Evolutionary conservation across 75 land plant genomes (phyloP).

Genomic region (Selaginella tamariscina): DNA sequence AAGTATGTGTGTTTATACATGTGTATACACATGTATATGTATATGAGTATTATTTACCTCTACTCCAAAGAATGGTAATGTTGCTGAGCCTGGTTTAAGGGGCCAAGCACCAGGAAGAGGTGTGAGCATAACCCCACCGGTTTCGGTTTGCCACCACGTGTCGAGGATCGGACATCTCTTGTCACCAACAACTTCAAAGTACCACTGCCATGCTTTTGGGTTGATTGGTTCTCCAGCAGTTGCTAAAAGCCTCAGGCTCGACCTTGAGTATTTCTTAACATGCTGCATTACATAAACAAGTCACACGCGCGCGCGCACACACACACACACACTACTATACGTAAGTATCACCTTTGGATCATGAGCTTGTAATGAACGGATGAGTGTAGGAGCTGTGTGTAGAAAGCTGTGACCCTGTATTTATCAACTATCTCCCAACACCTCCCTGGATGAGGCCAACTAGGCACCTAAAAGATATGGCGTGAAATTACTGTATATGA

Average conservation of each 20-base stretch:
- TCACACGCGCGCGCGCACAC: neutral
- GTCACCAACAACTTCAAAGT: constrained; percentile 9
- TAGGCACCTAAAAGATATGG: constrained; percentile 11
- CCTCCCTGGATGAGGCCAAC: constrained; percentile 20
- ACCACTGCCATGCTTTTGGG: constrained; percentile 21
- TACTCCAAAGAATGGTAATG: constrained; percentile 1
- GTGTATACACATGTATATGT: neutral
- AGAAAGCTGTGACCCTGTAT: constrained; percentile 16
- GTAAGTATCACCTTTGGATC: constrained; percentile 17
- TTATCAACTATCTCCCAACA: constrained; percentile 24
- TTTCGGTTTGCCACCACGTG: constrained; percentile 13
- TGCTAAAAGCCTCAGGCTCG: constrained; percentile 15
- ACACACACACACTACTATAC: neutral
- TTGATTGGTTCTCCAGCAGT: constrained; percentile 25
- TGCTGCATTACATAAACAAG: constrained; percentile 12
- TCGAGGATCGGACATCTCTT: neutral
- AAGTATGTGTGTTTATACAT: neutral
- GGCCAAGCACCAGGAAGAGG: constrained; percentile 10
- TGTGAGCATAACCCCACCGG: constrained; percentile 11
- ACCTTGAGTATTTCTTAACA: constrained; percentile 21
- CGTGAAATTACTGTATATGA: no score
- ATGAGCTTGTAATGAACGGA: constrained; percentile 16
- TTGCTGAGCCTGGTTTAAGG: constrained; percentile 7
- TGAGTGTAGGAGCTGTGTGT: constrained; percentile 22
- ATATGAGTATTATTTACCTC: no score